phyloP scores from a whole-genome alignment of 1,284 basidiomycete genomes.

The Gymnopus androsaceus region DNA sequence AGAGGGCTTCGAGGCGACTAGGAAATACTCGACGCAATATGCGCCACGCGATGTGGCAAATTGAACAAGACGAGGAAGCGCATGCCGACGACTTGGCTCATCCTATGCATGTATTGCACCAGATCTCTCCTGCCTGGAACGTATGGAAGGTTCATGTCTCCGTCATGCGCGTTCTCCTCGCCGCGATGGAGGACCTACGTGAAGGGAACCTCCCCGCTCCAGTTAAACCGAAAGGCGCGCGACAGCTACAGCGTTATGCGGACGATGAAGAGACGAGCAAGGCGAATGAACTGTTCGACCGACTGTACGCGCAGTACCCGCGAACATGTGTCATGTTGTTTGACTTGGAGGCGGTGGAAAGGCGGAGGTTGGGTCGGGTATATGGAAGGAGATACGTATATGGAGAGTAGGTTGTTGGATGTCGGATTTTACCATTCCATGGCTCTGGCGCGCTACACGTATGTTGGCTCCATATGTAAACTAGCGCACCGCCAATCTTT shows the following conservation, averaged over 20 bases:
- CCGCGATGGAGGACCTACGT: slow-evolving; percentile 47
- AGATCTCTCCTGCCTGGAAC: slow-evolving; percentile 64
- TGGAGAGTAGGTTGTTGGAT: not conserved
- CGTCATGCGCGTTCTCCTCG: slow-evolving; percentile 48
- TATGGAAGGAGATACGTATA: not conserved
- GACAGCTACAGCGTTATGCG: slow-evolving; percentile 27
- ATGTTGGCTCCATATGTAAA: not conserved
- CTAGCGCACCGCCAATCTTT: not conserved
- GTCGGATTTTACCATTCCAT: not conserved
- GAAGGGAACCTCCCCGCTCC: slow-evolving; percentile 46
- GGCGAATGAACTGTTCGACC: slow-evolving; percentile 42
- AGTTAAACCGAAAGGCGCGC: slow-evolving; percentile 35
- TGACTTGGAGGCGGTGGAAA: slow-evolving; percentile 29
- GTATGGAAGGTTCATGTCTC: slow-evolving; percentile 63
- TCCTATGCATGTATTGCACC: slow-evolving; percentile 60
- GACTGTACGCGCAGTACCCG: slow-evolving; percentile 52
- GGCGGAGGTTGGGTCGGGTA: slow-evolving; percentile 15
- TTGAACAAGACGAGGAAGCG: slow-evolving; percentile 21
- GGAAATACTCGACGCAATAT: slow-evolving; percentile 5
- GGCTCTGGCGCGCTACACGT: not conserved
- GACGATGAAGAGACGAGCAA: slow-evolving; percentile 20
- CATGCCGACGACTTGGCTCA: slow-evolving; percentile 47
- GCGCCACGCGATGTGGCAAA: slow-evolving; percentile 21
- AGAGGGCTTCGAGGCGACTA: not conserved
- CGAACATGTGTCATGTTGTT: slow-evolving; percentile 45